A percentile compares a stretch with the other conserved stretches of the same genome.
Evolutionary conservation across 805 yeast genomes (phyloP).

Genomic region (Candida incommunis): DNA sequence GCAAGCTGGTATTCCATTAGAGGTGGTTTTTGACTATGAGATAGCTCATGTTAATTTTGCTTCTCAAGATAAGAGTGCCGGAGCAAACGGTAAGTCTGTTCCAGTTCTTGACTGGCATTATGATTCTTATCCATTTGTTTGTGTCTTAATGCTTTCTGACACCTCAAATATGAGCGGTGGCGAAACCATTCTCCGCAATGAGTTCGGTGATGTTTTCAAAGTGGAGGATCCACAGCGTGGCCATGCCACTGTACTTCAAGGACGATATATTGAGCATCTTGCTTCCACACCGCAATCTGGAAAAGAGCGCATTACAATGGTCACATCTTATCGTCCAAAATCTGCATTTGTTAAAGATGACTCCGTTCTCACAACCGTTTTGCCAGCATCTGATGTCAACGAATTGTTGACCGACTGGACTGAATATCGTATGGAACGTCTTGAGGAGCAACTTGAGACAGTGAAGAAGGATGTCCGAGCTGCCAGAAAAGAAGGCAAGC

Average conservation of each 20-base stretch:
- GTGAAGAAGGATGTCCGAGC: neutral
- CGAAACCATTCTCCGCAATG: slow-evolving; percentile 33
- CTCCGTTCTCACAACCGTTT: slow-evolving; percentile 17
- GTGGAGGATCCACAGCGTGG: neutral
- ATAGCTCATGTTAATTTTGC: slow-evolving; percentile 37
- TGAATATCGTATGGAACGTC: slow-evolving; percentile 7
- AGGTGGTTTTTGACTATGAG: slow-evolving; percentile 43
- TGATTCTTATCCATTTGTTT: slow-evolving; percentile 51
- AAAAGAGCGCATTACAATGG: slow-evolving; percentile 21
- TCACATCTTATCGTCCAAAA: slow-evolving; percentile 19
- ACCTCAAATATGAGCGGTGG: slow-evolving; percentile 47
- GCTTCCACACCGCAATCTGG: slow-evolving; percentile 25
- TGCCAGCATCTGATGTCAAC: slow-evolving; percentile 9
- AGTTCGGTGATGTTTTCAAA: slow-evolving; percentile 15
- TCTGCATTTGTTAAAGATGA: slow-evolving; percentile 13
- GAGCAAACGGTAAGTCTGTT: slow-evolving; percentile 3
- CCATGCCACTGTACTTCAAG: neutral
- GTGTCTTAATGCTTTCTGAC: slow-evolving; percentile 49
- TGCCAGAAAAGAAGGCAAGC: neutral
- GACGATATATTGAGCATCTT: neutral
- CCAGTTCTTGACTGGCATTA: slow-evolving; percentile 51
- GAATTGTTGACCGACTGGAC: slow-evolving; percentile 12
- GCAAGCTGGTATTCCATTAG: slow-evolving; percentile 49
- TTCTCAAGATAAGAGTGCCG: slow-evolving; percentile 5
- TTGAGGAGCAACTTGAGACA: neutral